Evolutionary conservation across 108 stramenopile species (phyloP), one percentile per base, ranked within the genome.

Genomic region (Nitzschia inconspicua): DNA sequence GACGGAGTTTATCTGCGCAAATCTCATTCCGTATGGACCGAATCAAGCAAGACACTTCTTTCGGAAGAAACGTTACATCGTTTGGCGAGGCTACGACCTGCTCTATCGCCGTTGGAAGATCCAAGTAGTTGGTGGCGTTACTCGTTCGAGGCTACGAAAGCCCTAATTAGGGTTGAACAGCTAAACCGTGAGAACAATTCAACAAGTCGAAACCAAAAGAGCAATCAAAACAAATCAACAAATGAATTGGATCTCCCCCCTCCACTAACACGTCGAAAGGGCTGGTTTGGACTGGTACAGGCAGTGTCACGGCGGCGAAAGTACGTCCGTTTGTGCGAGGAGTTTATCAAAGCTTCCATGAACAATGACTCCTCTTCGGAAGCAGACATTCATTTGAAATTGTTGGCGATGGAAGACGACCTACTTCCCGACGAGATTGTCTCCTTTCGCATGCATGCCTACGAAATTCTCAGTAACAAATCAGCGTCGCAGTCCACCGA

Each of bases 1-100:
- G 83, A 88, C 60, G 63, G 70, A 39, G 86, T 77, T 1, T 88
- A 88, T 65, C 22, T 88, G 31, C 66, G 86, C 24, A 82, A 82
- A 56, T 82, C 80, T 13, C 51, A 72, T 5, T 57, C 71, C 3
- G 58, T 73, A n/a, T 84, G 80, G 76, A 63, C 42, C 18, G 64
- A 82, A 29, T 27, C 57, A 3, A 64, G 53, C 24, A 67, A 60
- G 30, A 43, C 63, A n/a, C 16, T 70, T 28, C 29, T 73, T 1
- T 65, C 78, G 46, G 59, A 66, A 41, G 37, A 57, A 37, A 39
- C 58, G 25, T 62, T 76, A 6, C 50, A 47, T 26, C 60, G 68
- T 23, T 51, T 83, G 2, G 52, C 68, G 27, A 42, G 53, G 44
- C 47, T 78, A 9, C 66, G 78, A 28, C 80, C 87, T 3, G 30